phyloP scores from a whole-genome alignment of 1,139 yeast species.

The Candida smagusa region DNA sequence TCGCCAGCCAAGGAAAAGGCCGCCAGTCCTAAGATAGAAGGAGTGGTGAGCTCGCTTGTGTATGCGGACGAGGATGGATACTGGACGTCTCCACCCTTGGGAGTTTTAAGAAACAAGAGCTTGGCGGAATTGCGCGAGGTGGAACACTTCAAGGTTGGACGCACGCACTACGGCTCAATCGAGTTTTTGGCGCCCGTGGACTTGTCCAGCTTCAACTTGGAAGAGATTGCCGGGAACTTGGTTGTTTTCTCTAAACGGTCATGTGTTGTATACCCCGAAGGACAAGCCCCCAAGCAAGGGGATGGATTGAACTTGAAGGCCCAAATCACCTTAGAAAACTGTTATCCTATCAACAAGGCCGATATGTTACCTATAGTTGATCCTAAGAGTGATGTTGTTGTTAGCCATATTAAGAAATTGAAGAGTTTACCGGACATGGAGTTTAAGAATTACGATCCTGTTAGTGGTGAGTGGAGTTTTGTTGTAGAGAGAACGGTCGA shows the following conservation, averaged over 20 bases:
- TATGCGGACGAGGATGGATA: constrained; percentile 64
- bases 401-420: constrained; percentile 65
- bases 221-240: constrained; percentile 63
- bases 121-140: constrained; percentile 64
- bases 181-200: constrained; percentile 83
- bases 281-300: constrained; percentile 63
- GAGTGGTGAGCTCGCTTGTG: constrained; percentile 14
- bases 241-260: constrained; percentile 59
- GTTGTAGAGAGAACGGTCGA: constrained; percentile 31
- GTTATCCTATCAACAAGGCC: constrained; percentile 74
- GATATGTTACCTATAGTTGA: constrained; percentile 75
- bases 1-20: background rate
- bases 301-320: constrained; percentile 83
- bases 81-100: constrained; percentile 79
- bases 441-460: constrained; percentile 75
- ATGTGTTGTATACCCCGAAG: constrained; percentile 74
- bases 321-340: constrained; percentile 66
- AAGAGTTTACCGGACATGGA: constrained; percentile 57
- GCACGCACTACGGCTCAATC: constrained; percentile 72
- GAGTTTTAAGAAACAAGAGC: constrained; percentile 57
- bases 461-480: constrained; percentile 81
- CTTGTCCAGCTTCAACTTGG: constrained; percentile 58
- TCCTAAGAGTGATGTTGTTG: constrained; percentile 69
- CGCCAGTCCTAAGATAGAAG: background rate
- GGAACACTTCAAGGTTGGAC: constrained; percentile 71